A percentile compares a stretch with the other conserved stretches of the same genome.
Conservation (phyloP, 768 basidiomycete species). For the Boletus patriciae region DNA sequence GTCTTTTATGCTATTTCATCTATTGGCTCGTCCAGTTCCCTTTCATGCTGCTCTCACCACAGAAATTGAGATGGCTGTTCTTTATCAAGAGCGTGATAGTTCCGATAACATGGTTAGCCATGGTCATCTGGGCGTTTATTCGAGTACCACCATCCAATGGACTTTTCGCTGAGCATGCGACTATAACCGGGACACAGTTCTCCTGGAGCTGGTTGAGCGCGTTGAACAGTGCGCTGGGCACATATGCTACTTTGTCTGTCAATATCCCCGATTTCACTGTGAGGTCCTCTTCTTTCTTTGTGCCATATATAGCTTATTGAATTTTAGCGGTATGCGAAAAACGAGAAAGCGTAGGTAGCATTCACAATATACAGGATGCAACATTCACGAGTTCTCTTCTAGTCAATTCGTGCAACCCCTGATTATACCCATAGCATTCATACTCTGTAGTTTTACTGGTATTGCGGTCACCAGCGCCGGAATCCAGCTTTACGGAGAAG, state of each 20-base stretch:
- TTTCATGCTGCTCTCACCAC: slow-evolving; percentile 73
- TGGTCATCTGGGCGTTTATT: slow-evolving; percentile 78
- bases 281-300: slow-evolving; percentile 8
- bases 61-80: slow-evolving; percentile 78
- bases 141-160: slow-evolving; percentile 60
- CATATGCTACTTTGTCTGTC: slow-evolving; percentile 69
- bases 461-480: slow-evolving; percentile 80
- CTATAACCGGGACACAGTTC: slow-evolving; percentile 52
- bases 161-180: slow-evolving; percentile 54
- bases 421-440: slow-evolving; percentile 80
- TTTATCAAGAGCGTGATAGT: slow-evolving; percentile 64
- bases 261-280: slow-evolving; percentile 87
- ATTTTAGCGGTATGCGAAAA: slow-evolving; percentile 67
- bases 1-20: slow-evolving; percentile 73
- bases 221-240: slow-evolving; percentile 74
- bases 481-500: slow-evolving; percentile 64
- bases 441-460: slow-evolving; percentile 72
- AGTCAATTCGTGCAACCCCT: slow-evolving; percentile 74
- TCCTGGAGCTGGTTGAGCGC: slow-evolving; percentile 78
- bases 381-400: not conserved
- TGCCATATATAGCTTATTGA: not conserved
- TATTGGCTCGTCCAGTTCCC: slow-evolving; percentile 80
- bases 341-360: slow-evolving; percentile 54
- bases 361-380: not conserved
- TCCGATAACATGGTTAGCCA: slow-evolving; percentile 62